Percentiles rank a stretch among this genome's conserved stretches.
These are phyloP conservation scores for Porodaedalea pini DNA, from an alignment of 1,284 basidiomycete genomes.

Conservation along the genomic window DNA sequence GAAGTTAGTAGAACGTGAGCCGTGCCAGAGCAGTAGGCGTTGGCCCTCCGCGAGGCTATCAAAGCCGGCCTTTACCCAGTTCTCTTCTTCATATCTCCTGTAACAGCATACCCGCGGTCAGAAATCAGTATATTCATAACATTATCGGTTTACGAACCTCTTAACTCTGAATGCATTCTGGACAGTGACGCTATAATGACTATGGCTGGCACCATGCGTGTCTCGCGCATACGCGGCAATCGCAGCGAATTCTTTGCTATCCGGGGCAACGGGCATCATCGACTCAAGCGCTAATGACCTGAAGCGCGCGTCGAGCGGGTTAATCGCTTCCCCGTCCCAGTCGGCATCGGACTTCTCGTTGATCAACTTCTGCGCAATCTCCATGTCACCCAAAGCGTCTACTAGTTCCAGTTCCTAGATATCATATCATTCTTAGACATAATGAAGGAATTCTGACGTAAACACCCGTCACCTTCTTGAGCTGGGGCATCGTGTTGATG, in stretches of 20 bases:
- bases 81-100: slow-evolving; percentile 47
- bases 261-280: slow-evolving; percentile 47
- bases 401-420: slow-evolving; percentile 59
- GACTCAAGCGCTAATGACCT: slow-evolving; percentile 47
- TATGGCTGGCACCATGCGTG: slow-evolving; percentile 55
- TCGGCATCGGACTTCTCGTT: slow-evolving; percentile 38
- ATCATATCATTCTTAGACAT: slow-evolving; percentile 2
- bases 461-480: slow-evolving; percentile 41
- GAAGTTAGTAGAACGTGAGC: slow-evolving; percentile 62
- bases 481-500: slow-evolving; percentile 37
- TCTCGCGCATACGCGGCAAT: slow-evolving; percentile 51
- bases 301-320: slow-evolving; percentile 59
- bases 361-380: slow-evolving; percentile 60
- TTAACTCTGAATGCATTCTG: slow-evolving; percentile 54
- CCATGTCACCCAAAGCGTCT: slow-evolving; percentile 64
- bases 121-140: background rate
- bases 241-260: slow-evolving; percentile 46
- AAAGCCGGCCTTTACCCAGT: slow-evolving; percentile 49
- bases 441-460: background rate
- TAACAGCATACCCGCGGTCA: background rate
- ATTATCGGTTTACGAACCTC: slow-evolving; percentile 34
- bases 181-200: slow-evolving; percentile 41
- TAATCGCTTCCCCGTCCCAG: slow-evolving; percentile 44
- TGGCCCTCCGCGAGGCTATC: slow-evolving; percentile 46
- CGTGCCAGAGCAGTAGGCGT: slow-evolving; percentile 63